A percentile compares a stretch with the other conserved stretches of the same genome.
Evolutionary conservation across 768 basidiomycete genomes (phyloP).

Genomic region (Saitozyma podzolica): DNA sequence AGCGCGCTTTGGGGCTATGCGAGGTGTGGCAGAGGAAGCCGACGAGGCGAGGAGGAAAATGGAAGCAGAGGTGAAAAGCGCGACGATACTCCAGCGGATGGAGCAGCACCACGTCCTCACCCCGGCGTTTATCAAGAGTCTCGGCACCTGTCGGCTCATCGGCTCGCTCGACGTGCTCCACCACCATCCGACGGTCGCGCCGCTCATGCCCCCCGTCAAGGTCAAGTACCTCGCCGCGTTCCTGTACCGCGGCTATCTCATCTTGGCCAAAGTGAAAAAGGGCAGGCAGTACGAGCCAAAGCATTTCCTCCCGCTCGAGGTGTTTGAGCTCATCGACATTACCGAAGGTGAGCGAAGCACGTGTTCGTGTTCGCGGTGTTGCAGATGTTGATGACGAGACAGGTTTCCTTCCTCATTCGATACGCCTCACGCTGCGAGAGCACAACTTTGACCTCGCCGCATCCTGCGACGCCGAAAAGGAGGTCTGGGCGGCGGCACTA

Average conservation of each 20-base stretch:
- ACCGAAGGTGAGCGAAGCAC: conserved; percentile 65
- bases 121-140: conserved; percentile 57
- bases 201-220: conserved; percentile 59
- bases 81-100: conserved; percentile 69
- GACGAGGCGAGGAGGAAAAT: conserved; percentile 74
- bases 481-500: conserved; percentile 77
- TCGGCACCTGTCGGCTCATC: conserved; percentile 75
- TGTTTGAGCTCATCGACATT: conserved; percentile 69
- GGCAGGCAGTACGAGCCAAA: conserved; percentile 72
- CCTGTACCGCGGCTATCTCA: conserved; percentile 82
- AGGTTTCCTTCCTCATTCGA: conserved; percentile 80
- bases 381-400: conserved; percentile 9
- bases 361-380: background rate
- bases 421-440: conserved; percentile 68
- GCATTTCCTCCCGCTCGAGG: conserved; percentile 80
- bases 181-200: conserved; percentile 61
- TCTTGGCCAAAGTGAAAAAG: conserved; percentile 83
- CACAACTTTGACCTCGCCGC: conserved; percentile 84
- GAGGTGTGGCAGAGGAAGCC: conserved; percentile 71
- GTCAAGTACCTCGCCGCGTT: conserved; percentile 90
- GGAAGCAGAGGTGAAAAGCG: conserved; percentile 66
- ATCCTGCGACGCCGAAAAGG: conserved; percentile 78
- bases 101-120: conserved; percentile 51
- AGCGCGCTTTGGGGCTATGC: conserved; percentile 65
- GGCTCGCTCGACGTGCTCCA: conserved; percentile 86